Percentiles rank a stretch among this genome's conserved stretches.
phyloP scores from a whole-genome alignment of 768 basidiomycete species.

The Podaxis sp. region DNA sequence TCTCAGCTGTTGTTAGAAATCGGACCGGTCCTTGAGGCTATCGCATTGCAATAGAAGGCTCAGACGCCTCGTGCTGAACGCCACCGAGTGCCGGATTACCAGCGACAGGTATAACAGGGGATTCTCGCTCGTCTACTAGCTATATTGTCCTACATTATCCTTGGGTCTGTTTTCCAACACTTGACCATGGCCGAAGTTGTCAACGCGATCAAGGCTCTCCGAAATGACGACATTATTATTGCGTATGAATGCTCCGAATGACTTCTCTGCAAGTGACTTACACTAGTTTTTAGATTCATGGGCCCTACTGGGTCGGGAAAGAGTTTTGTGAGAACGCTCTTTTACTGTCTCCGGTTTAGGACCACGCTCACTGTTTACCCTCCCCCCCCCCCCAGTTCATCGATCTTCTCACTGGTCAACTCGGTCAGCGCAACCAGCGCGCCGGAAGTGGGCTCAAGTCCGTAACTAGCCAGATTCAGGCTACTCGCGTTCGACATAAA shows the following conservation, averaged over 20 bases:
- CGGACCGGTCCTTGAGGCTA: neutral
- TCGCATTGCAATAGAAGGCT: neutral
- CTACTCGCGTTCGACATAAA: conserved; percentile 26
- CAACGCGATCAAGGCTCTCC: conserved; percentile 8
- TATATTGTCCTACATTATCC: neutral
- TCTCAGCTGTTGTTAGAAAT: too few relatives aligned
- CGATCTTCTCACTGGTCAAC: conserved; percentile 21
- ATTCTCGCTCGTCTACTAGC: neutral
- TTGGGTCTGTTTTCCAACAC: neutral
- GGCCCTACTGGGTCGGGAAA: conserved; percentile 27
- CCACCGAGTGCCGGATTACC: neutral
- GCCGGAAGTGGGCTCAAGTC: conserved; percentile 30
- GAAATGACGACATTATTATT: conserved; percentile 24
- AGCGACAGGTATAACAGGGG: neutral
- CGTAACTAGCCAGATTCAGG: conserved; percentile 36
- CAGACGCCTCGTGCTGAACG: neutral
- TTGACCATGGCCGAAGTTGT: neutral
- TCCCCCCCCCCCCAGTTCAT: conserved; percentile 22
- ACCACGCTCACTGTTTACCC: neutral
- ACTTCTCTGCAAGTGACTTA: neutral
- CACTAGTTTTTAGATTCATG: conserved; percentile 22
- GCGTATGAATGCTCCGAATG: conserved; percentile 19
- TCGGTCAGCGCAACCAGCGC: conserved; percentile 14
- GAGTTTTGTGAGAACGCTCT: conserved; percentile 20
- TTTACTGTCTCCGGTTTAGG: neutral